Percentiles rank a stretch among this genome's conserved stretches.
Evolutionary conservation across 1,284 basidiomycete species (phyloP).

Genomic region (Pisolithus thermaeus): DNA sequence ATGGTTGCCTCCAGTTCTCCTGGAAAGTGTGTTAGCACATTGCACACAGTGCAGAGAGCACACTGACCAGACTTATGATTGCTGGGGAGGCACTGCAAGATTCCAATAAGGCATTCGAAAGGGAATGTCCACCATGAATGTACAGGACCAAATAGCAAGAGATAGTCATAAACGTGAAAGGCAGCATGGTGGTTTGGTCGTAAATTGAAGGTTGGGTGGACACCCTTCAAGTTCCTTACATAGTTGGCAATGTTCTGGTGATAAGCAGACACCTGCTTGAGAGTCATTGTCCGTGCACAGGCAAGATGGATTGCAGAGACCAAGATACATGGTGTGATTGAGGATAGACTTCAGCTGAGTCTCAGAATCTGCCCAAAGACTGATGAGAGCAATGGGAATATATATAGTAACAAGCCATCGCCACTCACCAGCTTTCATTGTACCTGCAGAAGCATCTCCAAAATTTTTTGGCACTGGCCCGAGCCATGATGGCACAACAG

Average conservation of each 20-base stretch:
- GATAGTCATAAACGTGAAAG: constrained; percentile 29
- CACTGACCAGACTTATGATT: constrained; percentile 29
- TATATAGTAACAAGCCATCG: constrained; percentile 26
- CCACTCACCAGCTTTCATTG: constrained; percentile 32
- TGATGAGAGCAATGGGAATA: constrained; percentile 26
- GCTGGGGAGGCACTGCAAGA: constrained; percentile 28
- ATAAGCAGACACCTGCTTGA: background rate
- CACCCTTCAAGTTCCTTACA: constrained; percentile 9
- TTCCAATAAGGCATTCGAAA: constrained; percentile 31
- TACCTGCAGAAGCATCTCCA: constrained; percentile 23
- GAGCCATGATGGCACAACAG: constrained; percentile 27
- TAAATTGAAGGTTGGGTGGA: constrained; percentile 16
- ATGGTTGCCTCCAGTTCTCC: constrained; percentile 21
- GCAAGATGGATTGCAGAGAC: constrained; percentile 10
- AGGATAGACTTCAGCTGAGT: background rate
- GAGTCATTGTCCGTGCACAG: constrained; percentile 4
- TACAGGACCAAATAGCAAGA: constrained; percentile 30
- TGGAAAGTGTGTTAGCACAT: constrained; percentile 6
- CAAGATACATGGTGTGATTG: constrained; percentile 12
- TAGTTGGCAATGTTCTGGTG: constrained; percentile 2
- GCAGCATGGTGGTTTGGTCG: constrained; percentile 29
- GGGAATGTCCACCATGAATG: constrained; percentile 30
- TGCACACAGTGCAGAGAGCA: background rate
- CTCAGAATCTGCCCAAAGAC: constrained; percentile 4
- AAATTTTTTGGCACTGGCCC: constrained; percentile 24